Percentiles rank a stretch among this genome's conserved stretches.
phyloP scores from a whole-genome alignment of 768 basidiomycete genomes.

The Serendipita sp. region DNA sequence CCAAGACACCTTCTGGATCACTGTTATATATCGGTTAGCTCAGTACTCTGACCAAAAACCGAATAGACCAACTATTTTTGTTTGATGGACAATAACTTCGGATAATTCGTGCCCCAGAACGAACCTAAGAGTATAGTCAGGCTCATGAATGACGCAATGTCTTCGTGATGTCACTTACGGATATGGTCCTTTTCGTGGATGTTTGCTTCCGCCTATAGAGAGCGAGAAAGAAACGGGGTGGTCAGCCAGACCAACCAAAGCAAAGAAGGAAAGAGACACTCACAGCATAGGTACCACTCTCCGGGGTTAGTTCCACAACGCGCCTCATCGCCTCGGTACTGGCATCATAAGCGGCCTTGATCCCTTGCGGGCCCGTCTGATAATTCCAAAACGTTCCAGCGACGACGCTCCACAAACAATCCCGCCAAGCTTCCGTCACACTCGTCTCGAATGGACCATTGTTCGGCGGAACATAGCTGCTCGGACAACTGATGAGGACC shows the following conservation, averaged over 20 bases:
- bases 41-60: not conserved
- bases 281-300: not conserved
- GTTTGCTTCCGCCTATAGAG: not conserved
- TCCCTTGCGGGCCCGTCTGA: not conserved
- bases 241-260: no score
- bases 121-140: not conserved
- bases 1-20: not conserved
- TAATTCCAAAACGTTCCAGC: constrained; percentile 1
- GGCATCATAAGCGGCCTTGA: not conserved
- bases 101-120: constrained; percentile 1
- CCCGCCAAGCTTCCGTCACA: not conserved
- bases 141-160: not conserved
- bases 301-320: not conserved
- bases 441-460: not conserved
- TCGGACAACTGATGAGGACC: not conserved
- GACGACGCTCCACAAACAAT: not conserved
- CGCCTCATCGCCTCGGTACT: not conserved
- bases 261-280: no score
- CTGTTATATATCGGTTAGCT: not conserved
- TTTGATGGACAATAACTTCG: not conserved
- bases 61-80: not conserved
- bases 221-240: no score
- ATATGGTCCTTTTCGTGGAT: not conserved
- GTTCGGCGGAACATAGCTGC: not conserved
- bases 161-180: not conserved